These are phyloP conservation scores for Cystobasidium ongulense DNA, from an alignment of 768 basidiomycete genomes.

Conservation along the genomic window DNA sequence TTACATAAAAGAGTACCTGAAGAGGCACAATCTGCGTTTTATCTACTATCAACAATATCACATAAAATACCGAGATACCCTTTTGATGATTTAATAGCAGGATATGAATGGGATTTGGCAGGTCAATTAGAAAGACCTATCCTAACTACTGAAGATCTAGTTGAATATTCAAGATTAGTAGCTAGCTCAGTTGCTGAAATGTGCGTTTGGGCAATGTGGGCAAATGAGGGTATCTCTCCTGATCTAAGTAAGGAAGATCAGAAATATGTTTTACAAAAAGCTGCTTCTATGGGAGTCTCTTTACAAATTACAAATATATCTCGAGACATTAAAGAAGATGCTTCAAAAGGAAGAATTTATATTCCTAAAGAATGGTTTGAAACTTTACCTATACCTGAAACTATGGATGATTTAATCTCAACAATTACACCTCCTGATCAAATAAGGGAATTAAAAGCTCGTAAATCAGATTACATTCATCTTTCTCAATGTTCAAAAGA, in stretches of 20 bases:
- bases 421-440: not conserved
- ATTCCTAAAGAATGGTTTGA: slow-evolving; percentile 27
- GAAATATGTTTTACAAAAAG: slow-evolving; percentile 15
- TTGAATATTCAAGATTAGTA: slow-evolving; percentile 25
- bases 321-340: slow-evolving; percentile 21
- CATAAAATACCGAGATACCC: slow-evolving; percentile 17
- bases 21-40: slow-evolving; percentile 27
- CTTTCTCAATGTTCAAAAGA: not conserved
- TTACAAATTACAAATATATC: slow-evolving; percentile 29
- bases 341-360: slow-evolving; percentile 22
- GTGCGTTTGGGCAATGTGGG: slow-evolving; percentile 31
- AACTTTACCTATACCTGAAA: not conserved
- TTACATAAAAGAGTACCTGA: slow-evolving; percentile 18
- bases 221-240: slow-evolving; percentile 11
- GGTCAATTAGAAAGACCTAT: not conserved
- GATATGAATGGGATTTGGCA: slow-evolving; percentile 25
- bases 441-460: not conserved
- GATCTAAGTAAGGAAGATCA: not conserved
- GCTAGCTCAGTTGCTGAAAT: slow-evolving; percentile 23
- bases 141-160: slow-evolving; percentile 1
- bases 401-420: not conserved
- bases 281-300: slow-evolving; percentile 23
- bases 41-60: slow-evolving; percentile 20
- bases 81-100: slow-evolving; percentile 26
- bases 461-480: not conserved